Evolutionary conservation across 2,329 filamentous ascomycete species (phyloP), one percentile per base, ranked within the genome.

Genomic region (Incumbomyces delicatus): DNA sequence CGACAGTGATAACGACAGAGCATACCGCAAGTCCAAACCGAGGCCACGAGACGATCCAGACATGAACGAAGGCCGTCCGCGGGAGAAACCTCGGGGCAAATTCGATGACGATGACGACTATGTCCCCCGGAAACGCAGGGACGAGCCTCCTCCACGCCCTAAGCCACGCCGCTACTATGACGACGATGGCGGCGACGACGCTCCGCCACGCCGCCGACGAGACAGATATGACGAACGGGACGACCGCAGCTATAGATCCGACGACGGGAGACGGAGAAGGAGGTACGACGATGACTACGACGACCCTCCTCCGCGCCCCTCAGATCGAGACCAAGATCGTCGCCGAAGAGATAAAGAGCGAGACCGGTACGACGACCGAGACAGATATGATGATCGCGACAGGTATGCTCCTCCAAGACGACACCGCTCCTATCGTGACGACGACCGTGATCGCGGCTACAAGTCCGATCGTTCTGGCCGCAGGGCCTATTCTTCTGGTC

Each of bases 191-290:
- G 48, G 49, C 37, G 50, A 51, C 33, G 48, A 50, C 2, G 42
- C 40, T 42, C 50, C 46, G 3, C 40, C 48, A 13, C 42, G 49
- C 20, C 52, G 50, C 13, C 48, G 49, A 30, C 46, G 44, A 46
- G 53, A 56, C 38, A 48, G 40, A 47, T 39, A 53, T 37, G 31
- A 39, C 14, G 50, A 54, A 31, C 20, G 34, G 4, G 50, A 47
- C 7, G 51, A 56, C 14, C 46, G 45, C 35, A 47, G 48, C n/a
- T 53, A 52, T 36, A 42, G 43, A 41, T 53, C 51, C 11, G 53
- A 55, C 40, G 46, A 34, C 11, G 42, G 49, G 5, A 14, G 53
- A 47, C 30, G 53, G 51, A 16, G 50, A 49, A 36, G 53, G 50
- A 36, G 53, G 50, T 44, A 53, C 48, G 14, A 53, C 2, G 54